Percentiles rank a stretch among this genome's conserved stretches.
Conservation (phyloP, 2,329 filamentous ascomycete species). For the Apiospora kogelbergensis region DNA sequence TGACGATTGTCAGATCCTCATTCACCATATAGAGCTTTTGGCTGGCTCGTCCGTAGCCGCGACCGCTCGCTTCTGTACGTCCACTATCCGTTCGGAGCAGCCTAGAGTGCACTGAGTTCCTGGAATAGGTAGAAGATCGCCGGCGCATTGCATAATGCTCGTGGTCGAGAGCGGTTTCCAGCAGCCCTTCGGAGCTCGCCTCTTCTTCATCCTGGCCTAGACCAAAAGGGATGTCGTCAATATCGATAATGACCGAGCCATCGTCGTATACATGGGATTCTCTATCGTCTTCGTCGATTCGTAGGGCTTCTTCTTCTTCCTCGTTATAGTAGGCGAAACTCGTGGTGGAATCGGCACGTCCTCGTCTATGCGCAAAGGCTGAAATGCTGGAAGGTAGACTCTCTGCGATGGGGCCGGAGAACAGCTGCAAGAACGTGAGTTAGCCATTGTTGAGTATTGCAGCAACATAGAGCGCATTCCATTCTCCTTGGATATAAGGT, state of each 20-base stretch:
- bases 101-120: constrained; percentile 57
- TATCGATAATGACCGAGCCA: constrained; percentile 26
- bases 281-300: constrained; percentile 37
- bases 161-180: constrained; percentile 40
- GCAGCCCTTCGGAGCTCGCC: constrained; percentile 40
- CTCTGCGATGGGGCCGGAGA: constrained; percentile 89
- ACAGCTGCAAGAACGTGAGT: constrained; percentile 53
- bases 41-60: constrained; percentile 63
- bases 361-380: constrained; percentile 84
- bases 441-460: not conserved
- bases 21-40: constrained; percentile 94
- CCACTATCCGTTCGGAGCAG: constrained; percentile 72
- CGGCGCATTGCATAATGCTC: constrained; percentile 55
- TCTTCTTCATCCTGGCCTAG: constrained; percentile 28
- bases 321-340: constrained; percentile 90
- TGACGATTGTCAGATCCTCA: constrained; percentile 90
- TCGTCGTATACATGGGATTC: constrained; percentile 36
- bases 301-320: constrained; percentile 57
- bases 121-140: constrained; percentile 62
- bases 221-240: constrained; percentile 33
- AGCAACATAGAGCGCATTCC: not conserved
- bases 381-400: constrained; percentile 92
- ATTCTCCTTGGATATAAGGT: not conserved
- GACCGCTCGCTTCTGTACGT: constrained; percentile 66
- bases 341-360: constrained; percentile 77